A percentile compares a stretch with the other conserved stretches of the same genome.
Evolutionary conservation across 2,329 filamentous ascomycete species (phyloP).

Genomic region (Ceratocystis eucalypticola): DNA sequence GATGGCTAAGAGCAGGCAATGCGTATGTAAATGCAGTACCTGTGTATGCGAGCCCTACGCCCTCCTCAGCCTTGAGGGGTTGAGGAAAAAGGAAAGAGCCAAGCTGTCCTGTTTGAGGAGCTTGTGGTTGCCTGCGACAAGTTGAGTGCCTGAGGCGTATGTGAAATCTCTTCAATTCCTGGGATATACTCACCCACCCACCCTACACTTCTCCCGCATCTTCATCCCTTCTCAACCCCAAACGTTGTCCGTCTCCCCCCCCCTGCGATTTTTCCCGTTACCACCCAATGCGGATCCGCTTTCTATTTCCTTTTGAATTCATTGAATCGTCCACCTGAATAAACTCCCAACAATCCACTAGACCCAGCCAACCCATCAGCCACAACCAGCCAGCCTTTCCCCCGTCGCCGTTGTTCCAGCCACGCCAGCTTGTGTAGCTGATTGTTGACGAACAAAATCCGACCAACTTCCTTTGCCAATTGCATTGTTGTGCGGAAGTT

Average conservation of each 20-base stretch:
- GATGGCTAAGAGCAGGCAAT: neutral
- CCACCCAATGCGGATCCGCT: constrained; percentile 16
- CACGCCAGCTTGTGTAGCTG: neutral
- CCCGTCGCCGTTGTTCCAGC: neutral
- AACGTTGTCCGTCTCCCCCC: neutral
- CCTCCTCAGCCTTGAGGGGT: neutral
- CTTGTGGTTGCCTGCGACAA: neutral
- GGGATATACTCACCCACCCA: neutral
- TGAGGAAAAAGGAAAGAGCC: neutral
- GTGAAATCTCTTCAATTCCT: neutral
- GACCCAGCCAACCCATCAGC: neutral
- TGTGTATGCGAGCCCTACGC: neutral
- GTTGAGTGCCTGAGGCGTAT: neutral
- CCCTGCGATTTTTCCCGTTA: constrained; percentile 14
- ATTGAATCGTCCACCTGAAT: neutral
- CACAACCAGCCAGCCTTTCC: constrained; percentile 9
- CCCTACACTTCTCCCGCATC: no score
- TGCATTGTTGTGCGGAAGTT: neutral
- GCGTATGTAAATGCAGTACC: neutral
- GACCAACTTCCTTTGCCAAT: neutral
- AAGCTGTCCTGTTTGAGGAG: neutral
- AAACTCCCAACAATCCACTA: constrained; percentile 5
- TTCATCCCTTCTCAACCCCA: neutral
- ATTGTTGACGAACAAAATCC: no score
- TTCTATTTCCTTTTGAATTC: constrained; percentile 18